Percentiles rank a stretch among this genome's conserved stretches.
phyloP scores from a whole-genome alignment of 2,329 filamentous ascomycete species.

The Xenoacremonium recifei region DNA sequence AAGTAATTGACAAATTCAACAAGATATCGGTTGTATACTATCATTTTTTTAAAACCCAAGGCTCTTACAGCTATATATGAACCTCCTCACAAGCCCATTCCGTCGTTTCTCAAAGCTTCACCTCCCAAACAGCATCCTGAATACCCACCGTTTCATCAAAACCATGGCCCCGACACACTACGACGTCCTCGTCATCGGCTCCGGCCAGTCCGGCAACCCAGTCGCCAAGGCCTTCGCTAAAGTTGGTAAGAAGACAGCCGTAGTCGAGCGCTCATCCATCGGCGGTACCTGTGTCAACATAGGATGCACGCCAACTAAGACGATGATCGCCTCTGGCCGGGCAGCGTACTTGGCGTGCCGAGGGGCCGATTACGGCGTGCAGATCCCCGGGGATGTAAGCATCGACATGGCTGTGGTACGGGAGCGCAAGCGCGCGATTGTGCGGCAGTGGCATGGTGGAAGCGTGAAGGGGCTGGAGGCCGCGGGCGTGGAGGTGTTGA shows the following conservation, averaged over 20 bases:
- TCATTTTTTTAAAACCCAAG: no score
- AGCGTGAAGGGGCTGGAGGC: slow-evolving; percentile 40
- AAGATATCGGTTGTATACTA: neutral
- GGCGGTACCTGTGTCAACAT: slow-evolving; percentile 56
- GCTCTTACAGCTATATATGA: slow-evolving; percentile 11
- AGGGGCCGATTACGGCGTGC: slow-evolving; percentile 45
- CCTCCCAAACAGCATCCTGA: neutral
- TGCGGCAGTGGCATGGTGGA: slow-evolving; percentile 46
- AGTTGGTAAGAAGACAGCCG: slow-evolving; percentile 41
- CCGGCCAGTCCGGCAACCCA: slow-evolving; percentile 51
- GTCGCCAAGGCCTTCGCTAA: slow-evolving; percentile 46
- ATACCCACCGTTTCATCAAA: neutral
- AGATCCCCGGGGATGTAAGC: slow-evolving; percentile 26
- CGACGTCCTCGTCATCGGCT: slow-evolving; percentile 46
- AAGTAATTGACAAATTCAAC: neutral
- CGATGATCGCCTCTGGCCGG: slow-evolving; percentile 52
- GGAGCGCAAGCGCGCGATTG: slow-evolving; percentile 53
- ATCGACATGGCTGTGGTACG: slow-evolving; percentile 50
- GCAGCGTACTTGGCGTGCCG: slow-evolving; percentile 45
- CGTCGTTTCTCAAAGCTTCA: neutral
- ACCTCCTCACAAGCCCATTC: slow-evolving; percentile 1
- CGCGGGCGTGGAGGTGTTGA: slow-evolving; percentile 43
- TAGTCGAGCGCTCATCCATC: slow-evolving; percentile 48
- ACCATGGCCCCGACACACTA: slow-evolving; percentile 22
- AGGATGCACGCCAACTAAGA: slow-evolving; percentile 57